Evolutionary conservation across 352 stramenopile species (phyloP).

Genomic region (Pythium vanterpoolii): DNA sequence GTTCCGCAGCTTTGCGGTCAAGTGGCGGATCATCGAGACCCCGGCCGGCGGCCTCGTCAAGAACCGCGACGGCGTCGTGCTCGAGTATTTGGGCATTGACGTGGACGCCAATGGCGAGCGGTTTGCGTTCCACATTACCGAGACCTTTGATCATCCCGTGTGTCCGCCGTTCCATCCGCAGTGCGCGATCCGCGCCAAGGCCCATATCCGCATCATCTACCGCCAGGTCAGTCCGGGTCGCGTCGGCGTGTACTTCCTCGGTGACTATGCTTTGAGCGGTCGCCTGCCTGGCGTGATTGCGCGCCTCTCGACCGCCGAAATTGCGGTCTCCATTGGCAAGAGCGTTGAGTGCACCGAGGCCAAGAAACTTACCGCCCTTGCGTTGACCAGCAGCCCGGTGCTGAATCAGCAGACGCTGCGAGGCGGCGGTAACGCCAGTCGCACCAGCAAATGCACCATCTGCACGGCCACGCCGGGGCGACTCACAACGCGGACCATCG

Average conservation of each 20-base stretch:
- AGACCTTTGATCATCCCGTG: constrained; percentile 18
- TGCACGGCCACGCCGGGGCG: neutral
- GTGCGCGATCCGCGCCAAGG: constrained; percentile 16
- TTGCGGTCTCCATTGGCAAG: constrained; percentile 15
- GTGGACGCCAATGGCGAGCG: constrained; percentile 7
- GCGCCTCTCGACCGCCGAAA: constrained; percentile 5
- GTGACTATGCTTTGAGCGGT: constrained; percentile 12
- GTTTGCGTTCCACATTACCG: constrained; percentile 25
- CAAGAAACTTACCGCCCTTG: constrained; percentile 25
- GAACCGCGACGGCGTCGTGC: constrained; percentile 20
- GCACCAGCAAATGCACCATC: constrained; percentile 13
- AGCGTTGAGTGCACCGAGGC: constrained; percentile 21
- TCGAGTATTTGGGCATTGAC: constrained; percentile 29
- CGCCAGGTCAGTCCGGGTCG: constrained; percentile 13
- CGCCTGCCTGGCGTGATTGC: constrained; percentile 10
- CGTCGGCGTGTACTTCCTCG: constrained; percentile 19
- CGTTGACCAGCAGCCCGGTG: constrained; percentile 10
- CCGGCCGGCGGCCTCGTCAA: constrained; percentile 12
- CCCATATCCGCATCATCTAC: constrained; percentile 22
- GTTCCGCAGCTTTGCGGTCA: constrained; percentile 25
- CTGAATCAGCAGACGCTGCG: neutral
- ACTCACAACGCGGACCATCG: constrained; percentile 10
- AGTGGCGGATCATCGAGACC: constrained; percentile 24
- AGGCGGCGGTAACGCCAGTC: too few species aligned
- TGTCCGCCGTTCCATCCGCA: constrained; percentile 21